These are phyloP conservation scores for Fusarium verticillioides DNA, from an alignment of 2,329 filamentous ascomycete species.

Conservation along the genomic window DNA sequence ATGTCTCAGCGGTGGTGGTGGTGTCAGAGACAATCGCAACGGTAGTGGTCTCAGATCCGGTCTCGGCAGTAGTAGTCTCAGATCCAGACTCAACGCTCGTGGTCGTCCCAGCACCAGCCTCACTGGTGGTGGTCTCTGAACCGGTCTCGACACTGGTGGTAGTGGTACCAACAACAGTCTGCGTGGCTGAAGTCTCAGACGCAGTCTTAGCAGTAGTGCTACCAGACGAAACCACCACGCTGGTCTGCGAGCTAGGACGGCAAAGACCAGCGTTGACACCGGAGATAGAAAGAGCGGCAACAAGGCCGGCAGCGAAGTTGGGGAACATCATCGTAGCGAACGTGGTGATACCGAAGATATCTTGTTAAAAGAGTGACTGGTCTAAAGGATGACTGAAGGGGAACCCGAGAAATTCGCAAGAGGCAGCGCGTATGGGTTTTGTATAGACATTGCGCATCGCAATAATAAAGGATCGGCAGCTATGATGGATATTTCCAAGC, in stretches of 20 bases:
- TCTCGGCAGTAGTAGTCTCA: background rate
- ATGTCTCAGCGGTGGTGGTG: background rate
- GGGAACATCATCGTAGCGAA: conserved; percentile 5
- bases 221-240: background rate
- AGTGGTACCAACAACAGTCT: background rate
- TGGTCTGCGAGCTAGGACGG: background rate
- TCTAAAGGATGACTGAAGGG: background rate
- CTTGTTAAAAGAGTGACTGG: background rate
- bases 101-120: background rate
- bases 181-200: background rate
- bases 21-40: background rate
- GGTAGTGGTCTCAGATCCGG: background rate
- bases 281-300: background rate
- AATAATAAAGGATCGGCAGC: background rate
- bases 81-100: background rate
- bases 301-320: background rate
- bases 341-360: conserved; percentile 1
- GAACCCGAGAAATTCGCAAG: background rate
- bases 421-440: background rate
- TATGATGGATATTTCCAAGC: background rate
- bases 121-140: background rate
- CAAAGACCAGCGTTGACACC: conserved; percentile 4
- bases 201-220: background rate
- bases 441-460: background rate
- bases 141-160: background rate